Evolutionary conservation across 495 filamentous ascomycete genomes (phyloP).

Genomic region (Darksidea phi): DNA sequence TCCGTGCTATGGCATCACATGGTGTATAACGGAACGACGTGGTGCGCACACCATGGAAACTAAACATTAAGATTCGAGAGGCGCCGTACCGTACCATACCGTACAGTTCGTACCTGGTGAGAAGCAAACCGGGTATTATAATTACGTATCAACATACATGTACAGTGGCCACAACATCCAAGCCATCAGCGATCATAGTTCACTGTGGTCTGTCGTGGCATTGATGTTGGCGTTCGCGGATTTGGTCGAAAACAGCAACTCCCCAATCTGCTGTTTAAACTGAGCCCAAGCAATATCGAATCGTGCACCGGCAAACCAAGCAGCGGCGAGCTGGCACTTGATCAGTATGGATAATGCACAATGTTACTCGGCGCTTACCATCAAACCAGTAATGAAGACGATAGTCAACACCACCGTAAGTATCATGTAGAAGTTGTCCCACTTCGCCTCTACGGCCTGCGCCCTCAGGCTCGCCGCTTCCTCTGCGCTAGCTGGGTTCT

Average conservation of each 20-base stretch:
- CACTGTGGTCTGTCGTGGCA: not conserved
- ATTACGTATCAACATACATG: slow-evolving; percentile 23
- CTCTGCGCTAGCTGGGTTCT: slow-evolving; percentile 47
- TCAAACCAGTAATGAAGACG: slow-evolving; percentile 58
- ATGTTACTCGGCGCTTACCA: slow-evolving; percentile 53
- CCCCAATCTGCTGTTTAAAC: slow-evolving; percentile 22
- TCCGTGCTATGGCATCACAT: slow-evolving; percentile 67
- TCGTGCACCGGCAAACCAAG: slow-evolving; percentile 64
- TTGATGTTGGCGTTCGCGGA: not conserved
- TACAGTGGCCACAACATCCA: not conserved
- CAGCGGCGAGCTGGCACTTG: slow-evolving; percentile 57
- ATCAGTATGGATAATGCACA: not conserved
- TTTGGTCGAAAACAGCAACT: slow-evolving; percentile 7
- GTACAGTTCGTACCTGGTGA: too few relatives aligned
- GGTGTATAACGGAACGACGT: slow-evolving; percentile 1
- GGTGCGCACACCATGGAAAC: not conserved
- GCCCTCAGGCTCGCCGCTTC: slow-evolving; percentile 52
- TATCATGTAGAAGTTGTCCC: slow-evolving; percentile 64
- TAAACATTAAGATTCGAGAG: slow-evolving; percentile 17
- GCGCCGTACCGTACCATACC: not conserved
- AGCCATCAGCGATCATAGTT: not conserved
- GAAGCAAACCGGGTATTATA: slow-evolving; percentile 16
- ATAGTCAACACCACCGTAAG: slow-evolving; percentile 60
- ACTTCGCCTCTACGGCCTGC: slow-evolving; percentile 52
- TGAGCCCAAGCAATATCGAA: slow-evolving; percentile 53